Base-by-base conservation (phyloP, 2,329 filamentous ascomycete genomes). In the Epichloe baconii region DNA sequence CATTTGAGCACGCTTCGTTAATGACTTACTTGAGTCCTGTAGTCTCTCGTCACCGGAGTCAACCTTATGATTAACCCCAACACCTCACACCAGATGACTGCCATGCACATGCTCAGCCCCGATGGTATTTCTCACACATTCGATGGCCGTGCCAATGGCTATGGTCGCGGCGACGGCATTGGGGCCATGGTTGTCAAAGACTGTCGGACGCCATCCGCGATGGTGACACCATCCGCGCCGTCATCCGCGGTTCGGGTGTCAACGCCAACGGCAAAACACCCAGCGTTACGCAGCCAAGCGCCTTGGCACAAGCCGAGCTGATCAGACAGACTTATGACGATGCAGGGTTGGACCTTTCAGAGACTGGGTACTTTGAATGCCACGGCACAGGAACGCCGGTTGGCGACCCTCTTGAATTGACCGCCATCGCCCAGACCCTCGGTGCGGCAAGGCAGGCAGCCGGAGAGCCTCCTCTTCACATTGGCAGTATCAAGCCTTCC, bases 131-230 rank as follows among this genome's bases (percentile, higher is more conserved):
- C 64, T 52, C 61, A 64, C 31, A 62, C 64, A 0, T 70, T 68
- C 50, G 61, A 63, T 42, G 54, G 51, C 5, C 53, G 54, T 8
- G 73, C 68, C 0, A 64, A 71, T 47, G 74, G 73, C 0, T 76
- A 75, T 52, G 67, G 62, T 4, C 64, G 69, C n/a, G 71, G 68
- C 1, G 74, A 77, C 52, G 74, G 70, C 1, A 58, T 69, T 15
- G 68, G 59, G 2, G 58, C 63, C 14, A 51, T 76, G 8, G 53
- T 71, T 4, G 48, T 77, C 1, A 76, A 76, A 62, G 62, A 1
- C 59, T 75, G 0, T 58, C 62, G 3, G 64, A 70, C 49, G 73
- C 73, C 3, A 49, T 75, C 4, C 54, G 58, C 4, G 71, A 71
- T 38, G 63, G 66, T 4, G 70, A 76, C 56, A 62, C 63, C 0